Evolutionary conservation across 176 grass and related monocot species (phyloP), one percentile per base, ranked within the genome.

Genomic region (Triticum urartu): DNA sequence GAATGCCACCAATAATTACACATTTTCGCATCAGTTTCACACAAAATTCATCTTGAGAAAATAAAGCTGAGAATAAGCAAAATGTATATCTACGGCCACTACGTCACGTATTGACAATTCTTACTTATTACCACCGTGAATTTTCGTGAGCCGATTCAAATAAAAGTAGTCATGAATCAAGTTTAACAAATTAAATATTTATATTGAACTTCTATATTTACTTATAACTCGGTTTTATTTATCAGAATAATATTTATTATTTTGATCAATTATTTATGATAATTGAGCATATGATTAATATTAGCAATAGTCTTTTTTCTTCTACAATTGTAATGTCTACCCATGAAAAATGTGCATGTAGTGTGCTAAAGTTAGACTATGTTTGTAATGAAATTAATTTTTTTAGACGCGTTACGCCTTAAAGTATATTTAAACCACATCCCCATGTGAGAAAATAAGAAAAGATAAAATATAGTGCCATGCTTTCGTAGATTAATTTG

Each of bases 91-190:
- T 3, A 10, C 9, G 40, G 0, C 40, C 0, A 42, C 0, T 11
- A 11, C 40, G 0, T 42, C 2, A 42, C 2, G 0, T 10, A 10
- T 47, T 13, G 43, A 0, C 43, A 11, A 3, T 12, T 47, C 0
- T 48, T 4, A 48, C 4, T 13, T 48, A 48, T 48, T 5, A 14
- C 12, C 12, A 0, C 3, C 15, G 15, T 54, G 52, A 6, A 56
- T 56, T 11, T 56, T 56, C 0, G 6, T 20, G 2, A 56, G 54
- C 0, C 8, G 1, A 24, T 24, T 1, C 9, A 62, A 62, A 62
- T 0, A 62, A 62, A 62, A 10, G 1, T 62, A 1, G 8, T 1
- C 0, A 3, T 3, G 20, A n/a, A 4, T 3, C 0, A 24, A 22
- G 0, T 62, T 1, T 24, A 62, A 22, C 4, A 62, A 62, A 22